These are phyloP conservation scores for Penicillium arizonense DNA, from an alignment of 495 filamentous ascomycete genomes.

Conservation along the genomic window DNA sequence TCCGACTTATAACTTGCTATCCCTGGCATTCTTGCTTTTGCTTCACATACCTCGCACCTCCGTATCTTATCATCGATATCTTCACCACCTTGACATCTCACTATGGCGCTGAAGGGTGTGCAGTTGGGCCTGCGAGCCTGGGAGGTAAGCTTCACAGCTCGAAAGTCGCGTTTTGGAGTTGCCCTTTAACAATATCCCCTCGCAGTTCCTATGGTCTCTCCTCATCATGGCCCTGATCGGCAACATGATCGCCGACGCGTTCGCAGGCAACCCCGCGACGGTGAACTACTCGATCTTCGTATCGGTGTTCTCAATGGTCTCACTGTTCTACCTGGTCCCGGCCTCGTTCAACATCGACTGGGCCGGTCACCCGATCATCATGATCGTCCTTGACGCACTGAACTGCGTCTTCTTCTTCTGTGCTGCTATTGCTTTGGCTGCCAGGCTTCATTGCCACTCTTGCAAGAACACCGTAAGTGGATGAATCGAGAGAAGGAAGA, in stretches of 20 bases:
- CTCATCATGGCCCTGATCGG: conserved; percentile 65
- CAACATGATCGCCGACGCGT: conserved; percentile 61
- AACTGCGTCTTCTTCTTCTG: conserved; percentile 67
- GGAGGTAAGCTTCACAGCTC: conserved; percentile 29
- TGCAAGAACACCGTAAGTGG: conserved; percentile 60
- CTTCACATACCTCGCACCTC: background rate
- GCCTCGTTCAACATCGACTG: conserved; percentile 49
- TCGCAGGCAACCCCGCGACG: conserved; percentile 51
- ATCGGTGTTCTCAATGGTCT: conserved; percentile 62
- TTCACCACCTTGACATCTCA: conserved; percentile 2
- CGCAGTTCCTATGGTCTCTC: conserved; percentile 63
- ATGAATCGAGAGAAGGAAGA: background rate
- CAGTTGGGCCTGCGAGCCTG: conserved; percentile 37
- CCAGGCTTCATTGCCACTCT: conserved; percentile 56
- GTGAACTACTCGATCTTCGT: conserved; percentile 68
- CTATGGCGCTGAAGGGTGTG: conserved; percentile 30
- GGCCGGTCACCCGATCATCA: conserved; percentile 52
- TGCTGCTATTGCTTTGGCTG: conserved; percentile 63
- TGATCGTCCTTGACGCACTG: conserved; percentile 55
- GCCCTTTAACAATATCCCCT: background rate
- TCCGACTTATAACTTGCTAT: conserved; percentile 30
- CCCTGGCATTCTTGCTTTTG: conserved; percentile 8
- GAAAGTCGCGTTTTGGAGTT: background rate
- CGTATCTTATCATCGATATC: background rate
- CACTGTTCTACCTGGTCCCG: conserved; percentile 60